Evolutionary conservation across 176 grass and related monocot genomes (phyloP), one percentile per base, ranked within the genome.

Genomic region (Pontederia paniculata): DNA sequence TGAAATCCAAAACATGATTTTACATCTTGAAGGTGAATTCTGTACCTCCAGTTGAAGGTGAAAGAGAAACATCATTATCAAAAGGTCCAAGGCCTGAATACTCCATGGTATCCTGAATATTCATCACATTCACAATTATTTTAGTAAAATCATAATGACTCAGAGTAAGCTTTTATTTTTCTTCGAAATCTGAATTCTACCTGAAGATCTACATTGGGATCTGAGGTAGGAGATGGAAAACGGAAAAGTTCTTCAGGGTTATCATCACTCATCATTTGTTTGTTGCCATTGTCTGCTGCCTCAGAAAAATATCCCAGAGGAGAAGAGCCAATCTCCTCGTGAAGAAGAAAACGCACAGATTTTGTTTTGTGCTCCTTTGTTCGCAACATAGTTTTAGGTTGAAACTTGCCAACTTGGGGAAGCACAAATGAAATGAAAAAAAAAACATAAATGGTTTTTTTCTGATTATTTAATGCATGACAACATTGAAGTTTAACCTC

Each of bases 281-380:
- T 48, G 55, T 10, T 59, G 52, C 28, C 37, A 65, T 48, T 5
- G 23, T 55, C 50, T 44, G 31, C 3, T 37, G 45, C 44, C 57
- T 74, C 67, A 55, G 49, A 57, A 69, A 49, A 46, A 16, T 50
- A 71, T 49, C 80, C 65, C 64, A 23, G 57, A 56, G 66, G 25
- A 72, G 48, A 0, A 51, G 16, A 14, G 28, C 10, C 25, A 21
- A 15, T 47, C 21, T 50, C 66, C 77, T 78, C 57, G 1, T 61
- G 63, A 68, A 65, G 57, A 63, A 52, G 16, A 84, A 88, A 88
- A 44, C 70, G 80, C 52, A 89, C 70, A 46, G 57, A 80, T 71
- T 80, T 89, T 23, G 45, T 48, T 64, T 73, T 80, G 42, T 50
- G 43, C 10, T 77, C 71, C 76, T 66, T 69, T 45, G 10, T 47